Conservation (phyloP, 2,329 filamentous ascomycete genomes). For the Arthrobotrys pseudoclavata region DNA sequence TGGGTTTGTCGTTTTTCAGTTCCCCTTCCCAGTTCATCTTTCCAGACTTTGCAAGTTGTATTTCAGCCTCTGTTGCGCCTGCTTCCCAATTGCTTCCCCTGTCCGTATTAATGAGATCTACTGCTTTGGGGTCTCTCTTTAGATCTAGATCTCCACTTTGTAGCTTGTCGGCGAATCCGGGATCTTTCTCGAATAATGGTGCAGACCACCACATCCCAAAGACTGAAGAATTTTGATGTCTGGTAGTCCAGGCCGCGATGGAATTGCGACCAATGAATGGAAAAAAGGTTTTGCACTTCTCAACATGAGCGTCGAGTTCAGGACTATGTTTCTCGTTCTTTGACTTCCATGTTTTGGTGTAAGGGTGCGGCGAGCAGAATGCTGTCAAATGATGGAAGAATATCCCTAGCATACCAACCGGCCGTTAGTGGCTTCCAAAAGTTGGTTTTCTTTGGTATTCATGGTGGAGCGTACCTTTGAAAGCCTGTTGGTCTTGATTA, state of each 20-base stretch:
- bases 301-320: constrained; percentile 71
- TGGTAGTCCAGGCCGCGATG: constrained; percentile 78
- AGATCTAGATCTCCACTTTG: constrained; percentile 40
- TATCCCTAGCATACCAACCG: constrained; percentile 71
- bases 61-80: constrained; percentile 37
- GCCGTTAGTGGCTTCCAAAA: constrained; percentile 6
- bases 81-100: constrained; percentile 46
- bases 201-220: constrained; percentile 93
- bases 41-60: neutral
- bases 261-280: constrained; percentile 86
- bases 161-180: constrained; percentile 65
- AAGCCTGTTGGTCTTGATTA: constrained; percentile 86
- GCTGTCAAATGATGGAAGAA: constrained; percentile 88
- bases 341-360: constrained; percentile 63
- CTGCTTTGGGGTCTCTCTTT: constrained; percentile 60
- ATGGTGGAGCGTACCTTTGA: constrained; percentile 72
- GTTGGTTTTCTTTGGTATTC: constrained; percentile 8
- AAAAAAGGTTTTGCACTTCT: constrained; percentile 76
- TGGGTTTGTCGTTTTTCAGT: constrained; percentile 18
- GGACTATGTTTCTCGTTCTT: constrained; percentile 65
- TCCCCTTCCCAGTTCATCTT: constrained; percentile 39
- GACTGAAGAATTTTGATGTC: constrained; percentile 73
- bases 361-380: constrained; percentile 73
- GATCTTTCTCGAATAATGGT: constrained; percentile 66
- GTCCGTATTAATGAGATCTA: constrained; percentile 45